These are phyloP conservation scores for Naganishia sp. DNA, from an alignment of 1,284 basidiomycete genomes.

Conservation along the genomic window DNA sequence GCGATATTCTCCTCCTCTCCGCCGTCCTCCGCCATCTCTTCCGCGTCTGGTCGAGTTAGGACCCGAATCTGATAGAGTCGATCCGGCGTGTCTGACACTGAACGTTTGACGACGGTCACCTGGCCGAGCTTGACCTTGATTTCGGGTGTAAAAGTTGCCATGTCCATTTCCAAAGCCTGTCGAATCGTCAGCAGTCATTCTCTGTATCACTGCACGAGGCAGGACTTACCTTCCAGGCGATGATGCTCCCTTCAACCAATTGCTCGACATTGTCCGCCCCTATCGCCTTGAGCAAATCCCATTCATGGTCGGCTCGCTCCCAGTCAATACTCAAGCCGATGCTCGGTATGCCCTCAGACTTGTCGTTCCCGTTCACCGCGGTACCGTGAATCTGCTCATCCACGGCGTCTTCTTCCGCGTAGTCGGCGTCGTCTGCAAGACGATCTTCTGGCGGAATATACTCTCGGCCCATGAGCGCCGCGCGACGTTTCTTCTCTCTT, in stretches of 20 bases:
- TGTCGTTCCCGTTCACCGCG: neutral
- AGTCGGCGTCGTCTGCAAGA: conserved; percentile 1
- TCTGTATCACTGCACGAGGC: neutral
- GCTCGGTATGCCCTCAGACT: neutral
- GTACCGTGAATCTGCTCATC: conserved; percentile 16
- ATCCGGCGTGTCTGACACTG: conserved; percentile 9
- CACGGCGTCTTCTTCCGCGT: conserved; percentile 17
- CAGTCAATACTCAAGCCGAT: neutral
- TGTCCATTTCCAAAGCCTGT: conserved; percentile 28
- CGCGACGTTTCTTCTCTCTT: conserved; percentile 18
- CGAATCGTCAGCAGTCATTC: neutral
- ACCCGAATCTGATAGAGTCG: conserved; percentile 22
- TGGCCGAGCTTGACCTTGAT: conserved; percentile 24
- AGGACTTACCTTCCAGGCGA: conserved; percentile 22
- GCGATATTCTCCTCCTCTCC: conserved; percentile 15
- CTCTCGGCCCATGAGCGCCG: conserved; percentile 11
- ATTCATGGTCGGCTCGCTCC: conserved; percentile 8
- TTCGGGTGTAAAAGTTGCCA: conserved; percentile 30
- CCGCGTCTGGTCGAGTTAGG: conserved; percentile 8
- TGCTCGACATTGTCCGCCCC: conserved; percentile 3
- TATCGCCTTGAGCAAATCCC: conserved; percentile 9
- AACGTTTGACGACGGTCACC: conserved; percentile 18
- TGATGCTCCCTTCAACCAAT: conserved; percentile 12
- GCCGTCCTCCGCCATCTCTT: neutral
- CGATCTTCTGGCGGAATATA: conserved; percentile 6